Evolutionary conservation across 371 early-diverging fungal species (phyloP), one percentile per base, ranked within the genome.

Genomic region (Lichtheimia ornata): DNA sequence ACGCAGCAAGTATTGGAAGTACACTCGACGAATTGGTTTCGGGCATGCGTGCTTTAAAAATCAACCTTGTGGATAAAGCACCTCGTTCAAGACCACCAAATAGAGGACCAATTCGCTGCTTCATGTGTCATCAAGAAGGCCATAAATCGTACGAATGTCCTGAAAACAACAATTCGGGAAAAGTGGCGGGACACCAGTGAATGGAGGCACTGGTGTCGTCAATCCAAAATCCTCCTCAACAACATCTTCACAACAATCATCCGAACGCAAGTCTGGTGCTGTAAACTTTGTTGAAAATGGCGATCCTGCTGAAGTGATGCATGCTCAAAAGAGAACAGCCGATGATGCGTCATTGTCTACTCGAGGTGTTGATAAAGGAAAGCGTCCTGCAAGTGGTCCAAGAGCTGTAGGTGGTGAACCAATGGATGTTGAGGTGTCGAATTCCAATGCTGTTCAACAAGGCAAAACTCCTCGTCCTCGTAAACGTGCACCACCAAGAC

Each of bases 401-500:
- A 11, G 53, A 14, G 13, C 17, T 14, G n/a, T n/a, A n/a, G n/a
- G 22, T 22, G 22, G 22, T 2, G 2, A 22, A 50, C 50, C 50
- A 1, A 50, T 17, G 50, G 17, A 11, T n/a, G n/a, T n/a, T n/a
- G n/a, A n/a, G n/a, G n/a, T 17, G 3, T 15, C 17, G 17, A 20
- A 22, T n/a, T n/a, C 22, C 22, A 17, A 4, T 14, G 22, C 1
- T 2, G 2, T 2, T 11, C 11, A 3, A 11, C 50, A 50, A 20
- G 12, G 50, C 11, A 17, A 28, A 53, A 53, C 17, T 1, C 2
- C 1, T 0, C 2, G 22, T 1, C 22, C 22, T 1, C 22, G 22
- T 22, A 22, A 22, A 22, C 22, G 22, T 22, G 22, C 22, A 2
- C 53, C 53, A 1, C 53, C 53, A 85, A 81, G 47, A 2, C 40